Base-by-base conservation (phyloP, 2,329 filamentous ascomycete genomes). In the Trichoderma asperellum region DNA sequence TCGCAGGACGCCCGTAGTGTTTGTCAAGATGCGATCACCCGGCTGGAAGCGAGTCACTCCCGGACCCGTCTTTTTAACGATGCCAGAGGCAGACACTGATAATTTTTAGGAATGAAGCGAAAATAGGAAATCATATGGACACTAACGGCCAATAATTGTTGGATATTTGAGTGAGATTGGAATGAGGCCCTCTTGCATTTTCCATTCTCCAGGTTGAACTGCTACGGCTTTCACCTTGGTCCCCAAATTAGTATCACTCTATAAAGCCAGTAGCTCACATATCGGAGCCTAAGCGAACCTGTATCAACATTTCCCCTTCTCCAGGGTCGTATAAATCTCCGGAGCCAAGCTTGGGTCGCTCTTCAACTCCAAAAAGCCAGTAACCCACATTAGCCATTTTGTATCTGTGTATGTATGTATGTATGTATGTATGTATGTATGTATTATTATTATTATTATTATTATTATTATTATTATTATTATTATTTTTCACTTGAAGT, bases 181-280 rank as follows among this genome's bases (percentile, higher is more conserved):
- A 29, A 70, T 53, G 8, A 68, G 32, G n/a, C 68, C 68, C 24
- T 68, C 68, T 56, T 70, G 63, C 21, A 70, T 68, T 24, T 70
- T 70, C 47, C 58, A 70, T 21, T 70, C 63, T 18, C 55, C 64
- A 27, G 68, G 68, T 16, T 70, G 64, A 29, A 14, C 57, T 32
- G 64, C 56, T 8, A 70, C 47, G 1, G 64, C 68, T 47, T 68
- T 57, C 4, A 63, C 64, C 68, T 70, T 21, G 27, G 0, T 11
- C 10, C 55, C 5, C 5, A 6, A 7, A 32, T 53, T 11, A 68
- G 18, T 32, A 21, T 32, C 6, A 16, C 21, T 21, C 2, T 18
- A 29, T n/a, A 18, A 10, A 3, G 4, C 16, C 29, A 24, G 32
- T 24, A 16, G 3, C 24, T 12, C 34, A 18, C 2, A 10, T 27